Evolutionary conservation across 176 grass and related monocot genomes (phyloP), one percentile per base, ranked within the genome.

Genomic region (Oryza coarctata): DNA sequence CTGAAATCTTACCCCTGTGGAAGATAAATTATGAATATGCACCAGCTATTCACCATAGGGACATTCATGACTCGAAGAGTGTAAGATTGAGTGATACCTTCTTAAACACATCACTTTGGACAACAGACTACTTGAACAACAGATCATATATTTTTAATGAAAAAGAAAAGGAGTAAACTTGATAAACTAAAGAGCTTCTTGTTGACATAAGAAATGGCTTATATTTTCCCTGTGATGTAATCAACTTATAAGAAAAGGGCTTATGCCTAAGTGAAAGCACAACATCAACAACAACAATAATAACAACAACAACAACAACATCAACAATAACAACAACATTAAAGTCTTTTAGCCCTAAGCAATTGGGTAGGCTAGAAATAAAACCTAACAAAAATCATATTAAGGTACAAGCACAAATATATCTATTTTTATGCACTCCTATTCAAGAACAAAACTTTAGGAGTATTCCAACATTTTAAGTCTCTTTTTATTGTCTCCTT

Each of bases 21-120:
- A 76, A 45, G 36, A 76, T 45, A 34, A 82, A 75, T 25, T 28
- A 34, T 70, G 17, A 61, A 81, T 75, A 75, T 63, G 72, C 23
- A 68, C 11, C 5, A 11, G 33, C 9, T 35, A 81, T 86, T 40
- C 28, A 41, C 33, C 61, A 74, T 32, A n/a, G 3, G 68, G 52
- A 62, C 30, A 12, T 58, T 23, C 12, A 73, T 40, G 31, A 80
- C 25, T 27, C 65, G 14, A 38, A 64, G 6, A 50, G 9, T 55
- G 45, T 33, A 86, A 40, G 58, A 66, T 66, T 41, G 32, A 57
- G 67, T 29, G 40, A 31, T 10, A 66, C 40, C 36, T 74, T 49
- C 11, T 36, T 23, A 71, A 63, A 73, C 43, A 64, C n/a, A 27
- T 39, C 27, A 3, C 6, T 57, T 39, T 58, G 9, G 11, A 68